Evolutionary conservation across 2,329 filamentous ascomycete species (phyloP).

Genomic region (Ophiostoma himal-ulmi): DNA sequence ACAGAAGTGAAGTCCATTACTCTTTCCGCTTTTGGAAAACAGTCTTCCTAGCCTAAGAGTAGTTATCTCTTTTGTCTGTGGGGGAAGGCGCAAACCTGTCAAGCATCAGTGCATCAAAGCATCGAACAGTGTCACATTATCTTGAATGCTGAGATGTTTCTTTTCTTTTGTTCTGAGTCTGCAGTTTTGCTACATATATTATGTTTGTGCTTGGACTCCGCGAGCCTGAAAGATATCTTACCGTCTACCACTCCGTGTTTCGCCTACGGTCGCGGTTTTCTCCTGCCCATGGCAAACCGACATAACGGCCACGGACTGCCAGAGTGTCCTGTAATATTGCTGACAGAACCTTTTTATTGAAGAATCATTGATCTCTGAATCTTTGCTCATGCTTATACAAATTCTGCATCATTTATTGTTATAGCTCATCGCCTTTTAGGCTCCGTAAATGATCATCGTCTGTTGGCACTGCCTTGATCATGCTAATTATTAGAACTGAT

Average conservation of each 20-base stretch:
- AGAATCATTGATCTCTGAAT: not conserved
- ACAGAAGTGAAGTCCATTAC: not conserved
- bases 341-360: too few species aligned
- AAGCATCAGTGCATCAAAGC: not conserved
- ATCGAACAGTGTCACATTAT: not conserved
- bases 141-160: too few species aligned
- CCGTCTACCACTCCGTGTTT: not conserved
- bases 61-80: conserved; percentile 4
- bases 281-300: not conserved
- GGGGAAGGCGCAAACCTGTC: conserved; percentile 1
- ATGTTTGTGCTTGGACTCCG: not conserved
- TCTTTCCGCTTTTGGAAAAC: conserved; percentile 18
- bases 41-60: not conserved
- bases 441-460: not conserved
- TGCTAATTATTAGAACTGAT: not conserved
- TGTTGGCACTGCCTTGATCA: conserved; percentile 1
- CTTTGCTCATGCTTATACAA: too few species aligned
- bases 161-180: not conserved
- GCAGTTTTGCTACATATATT: not conserved
- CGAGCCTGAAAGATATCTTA: not conserved
- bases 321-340: not conserved
- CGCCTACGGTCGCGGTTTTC: not conserved
- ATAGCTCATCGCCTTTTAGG: not conserved
- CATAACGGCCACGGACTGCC: not conserved
- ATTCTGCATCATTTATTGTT: not conserved